Evolutionary conservation across 2,329 filamentous ascomycete species (phyloP), one percentile per base, ranked within the genome.

Genomic region (Ophiostoma triangulosporum): DNA sequence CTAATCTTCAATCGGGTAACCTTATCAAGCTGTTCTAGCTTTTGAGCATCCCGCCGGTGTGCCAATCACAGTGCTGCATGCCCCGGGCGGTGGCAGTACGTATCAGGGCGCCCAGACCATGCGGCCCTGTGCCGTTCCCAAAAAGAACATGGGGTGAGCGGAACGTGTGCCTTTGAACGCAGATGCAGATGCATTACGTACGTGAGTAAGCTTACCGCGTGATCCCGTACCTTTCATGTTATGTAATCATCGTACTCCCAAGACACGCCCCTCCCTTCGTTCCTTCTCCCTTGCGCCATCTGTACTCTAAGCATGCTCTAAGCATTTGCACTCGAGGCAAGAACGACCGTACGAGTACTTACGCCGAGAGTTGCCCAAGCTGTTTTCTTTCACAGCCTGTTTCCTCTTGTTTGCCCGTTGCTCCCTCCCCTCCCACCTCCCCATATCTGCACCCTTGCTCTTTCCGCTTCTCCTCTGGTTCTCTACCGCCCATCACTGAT

Each of bases 341-440:
- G n/a, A n/a, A n/a, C n/a, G n/a, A n/a, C n/a, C n/a, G n/a, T n/a
- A n/a, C n/a, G n/a, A n/a, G n/a, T n/a, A 43, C 20, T 5, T 43
- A 11, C 38, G 38, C 38, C 38, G 38, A 43, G 38, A 43, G 20
- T 20, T 11, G 9, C 20, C 38, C 38, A 43, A 15, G 38, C 38
- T 26, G 20, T 43, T 43, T 43, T n/a, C n/a, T n/a, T n/a, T n/a
- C n/a, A n/a, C n/a, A n/a, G n/a, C 38, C 38, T 32, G 43, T 50
- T 50, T 55, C 51, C 56, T 48, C 53, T 38, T 24, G 17, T 20
- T 36, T 36, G 36, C 33, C 50, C 50, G 36, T 33, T 50, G 45
- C 51, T 56, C 40, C 50, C 52, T 50, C 55, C 53, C 53, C 45
- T 53, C 35, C 31, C 31, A 33, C 33, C 31, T 17, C 24, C 20